Conservation (phyloP, 768 basidiomycete genomes). For the Hysterangium stoloniferum region DNA sequence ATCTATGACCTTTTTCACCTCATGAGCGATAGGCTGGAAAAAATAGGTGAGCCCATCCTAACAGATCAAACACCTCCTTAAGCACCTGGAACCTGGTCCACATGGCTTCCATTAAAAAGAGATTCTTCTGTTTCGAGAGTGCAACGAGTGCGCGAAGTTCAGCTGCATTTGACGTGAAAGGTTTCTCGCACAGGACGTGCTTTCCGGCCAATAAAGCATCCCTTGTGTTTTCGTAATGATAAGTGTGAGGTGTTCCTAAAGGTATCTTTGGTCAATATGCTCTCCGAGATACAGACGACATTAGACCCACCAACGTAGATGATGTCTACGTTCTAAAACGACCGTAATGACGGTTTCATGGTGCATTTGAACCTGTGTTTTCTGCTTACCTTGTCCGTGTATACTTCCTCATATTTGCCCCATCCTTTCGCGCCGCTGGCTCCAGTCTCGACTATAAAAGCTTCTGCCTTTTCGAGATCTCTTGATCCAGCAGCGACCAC, state of each 20-base stretch:
- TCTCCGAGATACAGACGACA: not conserved
- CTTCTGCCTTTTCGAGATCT: constrained; percentile 53
- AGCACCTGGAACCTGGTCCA: constrained; percentile 70
- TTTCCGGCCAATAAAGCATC: constrained; percentile 74
- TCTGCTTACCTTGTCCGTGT: constrained; percentile 49
- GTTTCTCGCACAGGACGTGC: constrained; percentile 86
- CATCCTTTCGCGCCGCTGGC: constrained; percentile 54
- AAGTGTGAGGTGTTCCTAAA: constrained; percentile 75
- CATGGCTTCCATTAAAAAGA: constrained; percentile 91
- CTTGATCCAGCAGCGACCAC: constrained; percentile 75
- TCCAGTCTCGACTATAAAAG: constrained; percentile 53
- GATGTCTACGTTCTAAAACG: constrained; percentile 54
- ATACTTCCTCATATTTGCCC: constrained; percentile 69
- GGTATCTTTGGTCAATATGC: too few relatives aligned
- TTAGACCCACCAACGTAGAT: constrained; percentile 56
- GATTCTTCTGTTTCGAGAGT: constrained; percentile 66
- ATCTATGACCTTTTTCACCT: constrained; percentile 57
- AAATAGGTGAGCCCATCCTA: not conserved
- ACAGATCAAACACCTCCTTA: not conserved
- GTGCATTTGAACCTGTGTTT: too few relatives aligned
- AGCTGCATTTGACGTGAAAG: constrained; percentile 68
- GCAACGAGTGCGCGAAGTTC: constrained; percentile 68
- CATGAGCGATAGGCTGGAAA: constrained; percentile 44
- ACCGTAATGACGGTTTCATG: too few relatives aligned
- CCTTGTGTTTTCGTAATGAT: constrained; percentile 71